A percentile compares a stretch with the other conserved stretches of the same genome.
These are phyloP conservation scores for Gilbertella persicaria DNA, from an alignment of 371 early-diverging fungal species.

Conservation along the genomic window DNA sequence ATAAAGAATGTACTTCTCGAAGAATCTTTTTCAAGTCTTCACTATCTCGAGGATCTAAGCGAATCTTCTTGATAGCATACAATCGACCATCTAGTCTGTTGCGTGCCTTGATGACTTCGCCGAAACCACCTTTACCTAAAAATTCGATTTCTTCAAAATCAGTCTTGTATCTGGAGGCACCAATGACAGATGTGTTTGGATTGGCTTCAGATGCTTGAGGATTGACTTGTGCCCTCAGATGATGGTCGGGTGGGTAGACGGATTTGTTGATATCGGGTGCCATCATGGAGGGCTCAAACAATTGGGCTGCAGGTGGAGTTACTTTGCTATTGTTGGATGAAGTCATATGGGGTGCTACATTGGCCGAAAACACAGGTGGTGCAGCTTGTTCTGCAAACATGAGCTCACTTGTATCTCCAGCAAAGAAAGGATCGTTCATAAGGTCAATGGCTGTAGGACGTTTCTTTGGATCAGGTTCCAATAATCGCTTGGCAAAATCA, in stretches of 20 bases:
- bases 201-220: no score
- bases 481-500: constrained; percentile 55
- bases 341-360: constrained; percentile 18
- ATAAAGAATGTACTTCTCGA: constrained; percentile 90
- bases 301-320: not conserved
- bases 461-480: constrained; percentile 64
- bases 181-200: constrained; percentile 4
- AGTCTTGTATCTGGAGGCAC: constrained; percentile 69
- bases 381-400: constrained; percentile 18
- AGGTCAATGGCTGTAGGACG: constrained; percentile 71
- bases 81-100: constrained; percentile 82
- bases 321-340: constrained; percentile 4
- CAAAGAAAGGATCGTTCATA: constrained; percentile 68
- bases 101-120: constrained; percentile 91
- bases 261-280: constrained; percentile 3
- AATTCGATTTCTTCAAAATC: constrained; percentile 95
- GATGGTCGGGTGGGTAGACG: constrained; percentile 11
- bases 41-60: constrained; percentile 71
- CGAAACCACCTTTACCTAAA: constrained; percentile 92
- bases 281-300: constrained; percentile 20
- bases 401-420: constrained; percentile 26
- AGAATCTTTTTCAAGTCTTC: constrained; percentile 82
- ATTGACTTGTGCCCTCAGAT: no score
- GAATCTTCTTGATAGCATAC: constrained; percentile 92
- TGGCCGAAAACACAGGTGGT: constrained; percentile 17